Base-by-base conservation (phyloP, 371 early-diverging fungal species). In the Zychaea mexicana region DNA sequence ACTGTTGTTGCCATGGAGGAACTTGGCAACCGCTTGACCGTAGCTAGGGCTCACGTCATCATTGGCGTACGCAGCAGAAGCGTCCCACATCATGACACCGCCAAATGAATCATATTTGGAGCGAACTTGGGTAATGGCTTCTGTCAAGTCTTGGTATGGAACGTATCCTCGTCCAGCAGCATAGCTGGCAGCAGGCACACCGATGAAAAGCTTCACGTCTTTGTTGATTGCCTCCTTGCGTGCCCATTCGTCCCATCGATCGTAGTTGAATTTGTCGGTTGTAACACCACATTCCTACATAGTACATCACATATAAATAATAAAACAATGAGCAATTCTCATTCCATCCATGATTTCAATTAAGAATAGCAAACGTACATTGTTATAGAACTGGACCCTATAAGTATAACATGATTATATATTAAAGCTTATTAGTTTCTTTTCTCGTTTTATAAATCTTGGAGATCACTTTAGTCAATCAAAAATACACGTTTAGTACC, bases 161-260 rank as follows among this genome's bases (percentile, higher is more conserved):
- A 81, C 74, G 52, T 88, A 88, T 0, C 88, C 88, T 0, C 78
- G 68, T 10, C 80, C 78, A 24, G 86, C 88, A 27, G 85, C 83
- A 7, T 76, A 67, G 7, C 73, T 56, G 52, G 83, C 79, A 6
- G 87, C 88, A 17, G 88, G 87, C 5, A 81, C 84, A 49, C 88
- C 88, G 59, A 88, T 81, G 32, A 68, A 84, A 2, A 88, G 62
- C 66, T 85, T 82, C 39, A 85, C 82, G 46, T 86, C 62, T 26
- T 78, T 81, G 76, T 88, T 88, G 39, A 79, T 70, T 12, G 87
- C 76, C 30, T 71, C 59, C 2, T 75, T 71, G 42, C 79, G 79
- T 24, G 88, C 88, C 88, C 88, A 88, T 47, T 74, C 70, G 65
- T 88, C 88, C 88, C 88, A 88, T 30, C 73, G 69, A 47, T 76